Evolutionary conservation across 306 rosid genomes (phyloP).

Genomic region (Fagus sylvatica): DNA sequence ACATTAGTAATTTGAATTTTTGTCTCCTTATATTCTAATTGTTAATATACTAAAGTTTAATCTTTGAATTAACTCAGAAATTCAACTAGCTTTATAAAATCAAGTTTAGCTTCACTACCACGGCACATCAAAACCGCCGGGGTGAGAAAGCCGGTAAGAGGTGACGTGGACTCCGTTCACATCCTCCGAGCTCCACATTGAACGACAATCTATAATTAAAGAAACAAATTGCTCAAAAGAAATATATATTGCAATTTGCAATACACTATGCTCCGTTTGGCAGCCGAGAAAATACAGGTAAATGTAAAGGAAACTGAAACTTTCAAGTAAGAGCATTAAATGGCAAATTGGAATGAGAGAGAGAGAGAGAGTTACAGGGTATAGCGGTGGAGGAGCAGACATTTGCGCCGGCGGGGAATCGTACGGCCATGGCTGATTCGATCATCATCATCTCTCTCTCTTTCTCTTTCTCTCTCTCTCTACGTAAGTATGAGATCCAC

Average conservation of each 20-base stretch:
- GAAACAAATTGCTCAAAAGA: background rate
- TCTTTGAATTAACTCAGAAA: background rate
- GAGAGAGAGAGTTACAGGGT: conserved; percentile 41
- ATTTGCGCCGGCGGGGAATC: conserved; percentile 53
- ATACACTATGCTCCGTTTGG: background rate
- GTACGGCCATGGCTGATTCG: conserved; percentile 72
- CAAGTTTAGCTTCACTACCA: conserved; percentile 45
- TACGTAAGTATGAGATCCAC: conserved; percentile 22
- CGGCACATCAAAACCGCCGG: conserved; percentile 47
- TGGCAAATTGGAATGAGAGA: background rate
- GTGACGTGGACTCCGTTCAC: conserved; percentile 42
- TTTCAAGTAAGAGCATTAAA: background rate
- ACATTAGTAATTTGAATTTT: background rate
- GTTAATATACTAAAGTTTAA: background rate
- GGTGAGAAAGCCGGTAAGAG: conserved; percentile 54
- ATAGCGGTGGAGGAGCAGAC: conserved; percentile 44
- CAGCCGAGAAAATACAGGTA: conserved; percentile 13
- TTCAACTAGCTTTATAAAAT: background rate
- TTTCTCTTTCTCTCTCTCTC: background rate
- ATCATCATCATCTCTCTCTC: conserved; percentile 31
- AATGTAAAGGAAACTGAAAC: background rate
- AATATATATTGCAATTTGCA: background rate
- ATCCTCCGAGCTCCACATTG: conserved; percentile 76
- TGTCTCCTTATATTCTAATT: no score
- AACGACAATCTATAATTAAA: conserved; percentile 55